Conservation (phyloP, 2,329 filamentous ascomycete genomes). For the Trichophyton verrucosum region DNA sequence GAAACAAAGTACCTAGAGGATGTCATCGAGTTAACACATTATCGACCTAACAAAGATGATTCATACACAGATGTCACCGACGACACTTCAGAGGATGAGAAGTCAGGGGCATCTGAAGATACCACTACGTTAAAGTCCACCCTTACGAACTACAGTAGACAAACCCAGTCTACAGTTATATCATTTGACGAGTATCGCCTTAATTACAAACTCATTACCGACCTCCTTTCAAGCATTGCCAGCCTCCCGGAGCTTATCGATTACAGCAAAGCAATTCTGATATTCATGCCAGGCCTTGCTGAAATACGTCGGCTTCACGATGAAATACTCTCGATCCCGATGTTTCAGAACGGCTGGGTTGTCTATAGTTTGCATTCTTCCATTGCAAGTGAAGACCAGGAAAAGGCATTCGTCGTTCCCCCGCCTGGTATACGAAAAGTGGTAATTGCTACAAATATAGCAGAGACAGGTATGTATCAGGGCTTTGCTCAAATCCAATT, state of each 20-base stretch:
- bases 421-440: conserved; percentile 78
- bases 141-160: conserved; percentile 59
- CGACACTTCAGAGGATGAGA: conserved; percentile 32
- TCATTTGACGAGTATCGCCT: conserved; percentile 85
- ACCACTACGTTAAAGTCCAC: conserved; percentile 46
- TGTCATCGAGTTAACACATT: conserved; percentile 75
- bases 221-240: conserved; percentile 65
- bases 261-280: conserved; percentile 83
- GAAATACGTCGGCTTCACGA: conserved; percentile 86
- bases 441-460: conserved; percentile 93
- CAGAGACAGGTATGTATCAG: conserved; percentile 59
- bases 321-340: conserved; percentile 61
- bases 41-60: conserved; percentile 47
- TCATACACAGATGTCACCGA: conserved; percentile 28
- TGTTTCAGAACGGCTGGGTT: conserved; percentile 66
- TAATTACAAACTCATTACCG: conserved; percentile 74
- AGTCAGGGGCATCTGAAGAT: conserved; percentile 36
- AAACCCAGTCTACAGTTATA: conserved; percentile 61
- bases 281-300: conserved; percentile 88
- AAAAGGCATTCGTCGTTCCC: conserved; percentile 78
- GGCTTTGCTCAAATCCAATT: not conserved
- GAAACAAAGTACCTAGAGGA: conserved; percentile 82
- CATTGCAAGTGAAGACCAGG: conserved; percentile 92
- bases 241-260: conserved; percentile 50
- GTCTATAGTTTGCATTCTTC: conserved; percentile 86